Base-by-base conservation (phyloP, 805 yeast species). In the Metschnikowia anglica region DNA sequence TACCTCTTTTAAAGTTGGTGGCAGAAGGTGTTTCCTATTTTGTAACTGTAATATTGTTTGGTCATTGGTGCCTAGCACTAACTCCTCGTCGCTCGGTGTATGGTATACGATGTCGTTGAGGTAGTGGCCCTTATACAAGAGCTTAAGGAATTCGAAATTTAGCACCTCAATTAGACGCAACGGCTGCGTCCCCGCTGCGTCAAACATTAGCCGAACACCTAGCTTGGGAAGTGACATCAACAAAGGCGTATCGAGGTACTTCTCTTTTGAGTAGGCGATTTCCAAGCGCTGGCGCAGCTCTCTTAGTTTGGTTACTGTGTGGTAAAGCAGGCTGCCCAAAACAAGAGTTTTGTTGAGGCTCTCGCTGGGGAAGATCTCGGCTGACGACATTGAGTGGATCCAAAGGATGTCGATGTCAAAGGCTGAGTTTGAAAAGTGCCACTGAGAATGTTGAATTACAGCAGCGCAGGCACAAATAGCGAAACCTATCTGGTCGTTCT, bases 1-100 rank as follows among this genome's bases (percentile, higher is more conserved):
- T 2, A 80, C 65, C 13, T 65, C 59, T 34, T 71, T 73, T 48
- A 78, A 63, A 1, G 63, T 54, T 5, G 57, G 60, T 5, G 53
- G 52, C 46, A 47, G 48, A 16, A 48, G 44, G 17, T 40, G 52
- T 29, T 46, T 50, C 24, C 28, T 42, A 8, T 36, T 31, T 10
- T 33, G 29, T 26, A 37, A 19, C n/a, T 24, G 41, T 17, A 25
- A 32, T 7, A 37, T 32, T 9, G 28, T 32, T 7, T 35, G 31
- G 7, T 37, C 37, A 23, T 28, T 26, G 7, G 28, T 16, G 3
- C 33, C 28, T 33, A 28, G 37, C 16, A 39, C 21, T 24, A 48
- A 37, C 21, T 48, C 54, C 13, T 41, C 46, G 35, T 48, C 53
- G 11, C 47, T 43, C 12, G 52, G 48, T 5, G 35, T 37, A 3